Evolutionary conservation across 345 rosid species (phyloP).

Genomic region (Rhodamnia argentea): DNA sequence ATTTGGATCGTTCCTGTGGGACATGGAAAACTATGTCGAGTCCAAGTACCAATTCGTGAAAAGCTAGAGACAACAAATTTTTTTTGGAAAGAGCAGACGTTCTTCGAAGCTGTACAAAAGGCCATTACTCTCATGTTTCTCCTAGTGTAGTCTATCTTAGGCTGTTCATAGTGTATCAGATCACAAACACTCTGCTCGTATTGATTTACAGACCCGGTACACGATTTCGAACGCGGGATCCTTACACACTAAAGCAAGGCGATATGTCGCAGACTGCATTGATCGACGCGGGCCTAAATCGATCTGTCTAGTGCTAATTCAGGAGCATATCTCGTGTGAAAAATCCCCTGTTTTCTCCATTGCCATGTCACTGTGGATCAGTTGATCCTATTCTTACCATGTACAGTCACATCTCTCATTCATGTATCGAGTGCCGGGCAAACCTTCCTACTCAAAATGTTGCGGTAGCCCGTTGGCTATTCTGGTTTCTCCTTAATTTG

Average conservation of each 20-base stretch:
- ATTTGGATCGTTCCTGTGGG: slow-evolving; percentile 91
- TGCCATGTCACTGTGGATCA: no score
- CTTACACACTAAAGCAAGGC: neutral
- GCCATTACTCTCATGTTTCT: neutral
- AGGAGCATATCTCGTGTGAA: neutral
- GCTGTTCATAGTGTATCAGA: neutral
- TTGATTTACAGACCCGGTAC: neutral
- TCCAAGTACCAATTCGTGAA: slow-evolving; percentile 63
- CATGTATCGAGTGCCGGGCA: no score
- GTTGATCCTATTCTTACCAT: no score
- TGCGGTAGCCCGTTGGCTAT: neutral
- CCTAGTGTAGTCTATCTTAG: neutral
- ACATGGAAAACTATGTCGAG: slow-evolving; percentile 78
- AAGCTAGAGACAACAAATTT: slow-evolving; percentile 10
- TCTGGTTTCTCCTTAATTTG: neutral
- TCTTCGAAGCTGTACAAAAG: neutral
- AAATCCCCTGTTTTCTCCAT: neutral
- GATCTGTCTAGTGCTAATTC: neutral
- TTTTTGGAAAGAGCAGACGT: neutral
- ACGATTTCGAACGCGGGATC: neutral
- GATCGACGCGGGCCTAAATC: neutral
- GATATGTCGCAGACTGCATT: neutral
- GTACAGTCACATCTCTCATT: no score
- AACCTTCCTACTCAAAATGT: neutral
- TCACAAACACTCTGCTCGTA: neutral